Base-by-base conservation (phyloP, 768 basidiomycete species). In the Calvatia gigantea region DNA sequence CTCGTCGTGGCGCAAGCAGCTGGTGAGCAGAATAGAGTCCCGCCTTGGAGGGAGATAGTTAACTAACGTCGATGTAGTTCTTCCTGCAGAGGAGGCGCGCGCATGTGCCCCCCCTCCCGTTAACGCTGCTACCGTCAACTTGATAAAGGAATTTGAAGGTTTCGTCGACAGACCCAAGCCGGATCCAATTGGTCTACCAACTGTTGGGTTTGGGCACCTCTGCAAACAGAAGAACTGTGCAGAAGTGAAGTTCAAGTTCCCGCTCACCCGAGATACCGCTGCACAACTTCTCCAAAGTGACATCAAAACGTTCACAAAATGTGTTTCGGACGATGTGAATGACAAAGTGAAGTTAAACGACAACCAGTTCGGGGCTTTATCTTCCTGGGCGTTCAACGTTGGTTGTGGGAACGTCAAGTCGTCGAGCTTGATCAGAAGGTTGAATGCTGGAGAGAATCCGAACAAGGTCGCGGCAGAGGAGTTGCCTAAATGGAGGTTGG, bases 311-410 rank as follows among this genome's bases (percentile, higher is more conserved):
- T 70, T 67, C 57, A 65, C 65, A 0, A 63, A 54, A 33, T 74
- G 71, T 61, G 56, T 74, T 27, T 61, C 67, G 33, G 59, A 62
- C 17, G 47, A 63, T 25, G 63, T 72, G 58, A 61, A 60, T 58
- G 58, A 63, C 43, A 61, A 33, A 9, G 71, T 73, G 15, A 52
- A 50, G 19, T 62, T 74, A 43, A 74, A 70, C 39, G 73, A 69
- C 44, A 73, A 73, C 61, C 73, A 74, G 55, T 68, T 68, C 61
- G 71, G 70, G 17, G 71, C 73, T 7, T 57, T 74, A 27, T 61
- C 65, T 2, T 64, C 66, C 8, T 71, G 64, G 50, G 59, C 71
- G 43, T 73, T 69, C 59, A 73, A 74, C 53, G 59, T 65, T 9
- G 71, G 71, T 23, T 72, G 70, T 37, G 65, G 62, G 9, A 65